These are phyloP conservation scores for Penicillium ochrochloron DNA, from an alignment of 495 filamentous ascomycete species.

Conservation along the genomic window DNA sequence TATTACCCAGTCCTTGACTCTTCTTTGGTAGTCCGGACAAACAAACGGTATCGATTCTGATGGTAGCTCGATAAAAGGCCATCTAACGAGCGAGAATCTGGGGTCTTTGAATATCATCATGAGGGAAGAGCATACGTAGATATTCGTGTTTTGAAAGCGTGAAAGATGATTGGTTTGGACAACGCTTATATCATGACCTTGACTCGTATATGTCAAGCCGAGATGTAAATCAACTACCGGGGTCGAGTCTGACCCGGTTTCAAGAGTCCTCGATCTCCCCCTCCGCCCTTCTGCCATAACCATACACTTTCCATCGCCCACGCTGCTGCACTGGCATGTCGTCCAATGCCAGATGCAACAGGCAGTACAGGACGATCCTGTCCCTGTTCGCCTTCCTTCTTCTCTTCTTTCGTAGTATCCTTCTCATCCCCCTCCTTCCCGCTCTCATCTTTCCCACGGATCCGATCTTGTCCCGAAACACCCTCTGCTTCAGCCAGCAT, in stretches of 20 bases:
- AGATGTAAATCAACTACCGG: constrained; percentile 20
- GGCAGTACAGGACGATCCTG: constrained; percentile 9
- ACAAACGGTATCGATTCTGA: too few relatives aligned
- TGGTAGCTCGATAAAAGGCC: too few relatives aligned
- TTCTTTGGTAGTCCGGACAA: too few relatives aligned
- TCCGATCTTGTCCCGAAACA: constrained; percentile 22
- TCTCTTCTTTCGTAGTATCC: constrained; percentile 16
- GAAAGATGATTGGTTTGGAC: neutral
- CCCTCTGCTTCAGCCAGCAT: constrained; percentile 70
- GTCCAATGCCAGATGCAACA: constrained; percentile 41
- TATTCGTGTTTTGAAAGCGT: neutral
- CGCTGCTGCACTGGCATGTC: constrained; percentile 67
- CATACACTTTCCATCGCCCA: constrained; percentile 92
- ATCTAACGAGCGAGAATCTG: too few relatives aligned
- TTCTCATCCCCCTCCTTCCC: neutral
- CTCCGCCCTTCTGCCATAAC: constrained; percentile 85
- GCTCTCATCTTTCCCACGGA: neutral
- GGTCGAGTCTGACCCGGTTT: constrained; percentile 43
- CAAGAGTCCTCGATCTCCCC: constrained; percentile 50
- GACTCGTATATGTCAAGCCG: neutral
- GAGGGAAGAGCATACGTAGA: too few relatives aligned
- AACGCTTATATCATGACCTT: neutral
- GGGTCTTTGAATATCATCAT: too few relatives aligned
- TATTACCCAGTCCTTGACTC: too few relatives aligned
- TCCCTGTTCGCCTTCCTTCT: constrained; percentile 15